A percentile compares a stretch with the other conserved stretches of the same genome.
phyloP scores from a whole-genome alignment of 345 rosid species.

The Populus simonii region DNA sequence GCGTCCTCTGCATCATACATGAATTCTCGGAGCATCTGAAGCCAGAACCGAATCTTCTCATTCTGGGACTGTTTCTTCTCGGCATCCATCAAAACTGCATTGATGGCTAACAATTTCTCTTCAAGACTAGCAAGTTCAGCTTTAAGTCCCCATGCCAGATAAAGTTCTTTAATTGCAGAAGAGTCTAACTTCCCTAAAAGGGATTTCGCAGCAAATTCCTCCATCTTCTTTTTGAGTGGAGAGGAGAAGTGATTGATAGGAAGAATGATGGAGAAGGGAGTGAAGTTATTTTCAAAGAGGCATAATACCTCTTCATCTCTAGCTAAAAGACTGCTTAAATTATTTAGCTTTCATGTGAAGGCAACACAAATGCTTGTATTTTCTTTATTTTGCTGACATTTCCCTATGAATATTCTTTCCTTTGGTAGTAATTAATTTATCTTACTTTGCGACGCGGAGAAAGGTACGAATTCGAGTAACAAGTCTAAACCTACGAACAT shows the following conservation, averaged over 20 bases:
- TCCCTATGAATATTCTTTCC: background rate
- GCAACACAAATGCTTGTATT: no score
- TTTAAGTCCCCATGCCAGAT: background rate
- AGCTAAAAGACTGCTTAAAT: no score
- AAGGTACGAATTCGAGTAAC: no score
- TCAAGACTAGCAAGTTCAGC: background rate
- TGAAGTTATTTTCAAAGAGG: no score
- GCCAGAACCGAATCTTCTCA: slow-evolving; percentile 10
- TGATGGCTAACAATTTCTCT: background rate
- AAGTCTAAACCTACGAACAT: no score
- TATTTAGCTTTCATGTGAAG: no score
- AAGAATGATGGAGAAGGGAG: no score
- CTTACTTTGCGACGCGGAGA: no score
- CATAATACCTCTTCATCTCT: no score
- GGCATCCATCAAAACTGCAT: slow-evolving; percentile 19
- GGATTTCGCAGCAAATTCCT: background rate
- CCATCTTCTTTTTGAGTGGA: background rate
- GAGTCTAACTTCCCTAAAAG: background rate
- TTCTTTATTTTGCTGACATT: no score
- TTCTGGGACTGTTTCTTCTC: slow-evolving; percentile 10
- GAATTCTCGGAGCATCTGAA: slow-evolving; percentile 11
- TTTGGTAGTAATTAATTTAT: no score
- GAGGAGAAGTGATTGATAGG: no score
- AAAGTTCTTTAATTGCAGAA: background rate
- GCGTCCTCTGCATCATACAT: slow-evolving; percentile 24